Evolutionary conservation across 129 eudicot species (phyloP).

Genomic region (Flaveria ramosissima): DNA sequence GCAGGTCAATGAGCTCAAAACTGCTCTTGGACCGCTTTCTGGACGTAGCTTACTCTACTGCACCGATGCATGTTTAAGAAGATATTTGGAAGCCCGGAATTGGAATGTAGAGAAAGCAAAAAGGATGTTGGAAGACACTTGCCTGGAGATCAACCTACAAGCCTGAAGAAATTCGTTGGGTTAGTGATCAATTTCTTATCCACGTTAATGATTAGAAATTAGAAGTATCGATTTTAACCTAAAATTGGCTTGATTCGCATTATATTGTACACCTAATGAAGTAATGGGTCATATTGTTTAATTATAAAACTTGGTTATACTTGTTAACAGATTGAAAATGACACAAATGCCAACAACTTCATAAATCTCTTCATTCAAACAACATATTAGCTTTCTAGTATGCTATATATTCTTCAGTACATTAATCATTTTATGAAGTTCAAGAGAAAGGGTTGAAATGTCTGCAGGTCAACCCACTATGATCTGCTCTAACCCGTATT

Average conservation of each 20-base stretch:
- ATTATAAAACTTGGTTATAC: not conserved
- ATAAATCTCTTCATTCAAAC: not conserved
- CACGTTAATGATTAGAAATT: not conserved
- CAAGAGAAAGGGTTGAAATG: not conserved
- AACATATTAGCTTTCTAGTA: not conserved
- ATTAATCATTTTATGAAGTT: not conserved
- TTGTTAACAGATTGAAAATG: not conserved
- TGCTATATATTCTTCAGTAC: too few species aligned
- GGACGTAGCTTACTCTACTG: constrained; percentile 70
- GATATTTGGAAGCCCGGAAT: constrained; percentile 81
- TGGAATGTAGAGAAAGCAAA: constrained; percentile 85
- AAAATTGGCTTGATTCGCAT: not conserved
- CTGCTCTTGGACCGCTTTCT: constrained; percentile 68
- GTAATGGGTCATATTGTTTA: not conserved
- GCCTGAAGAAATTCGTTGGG: constrained; percentile 95
- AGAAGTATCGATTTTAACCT: not conserved
- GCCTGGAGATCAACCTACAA: constrained; percentile 76
- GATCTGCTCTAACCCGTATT: not conserved
- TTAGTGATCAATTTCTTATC: constrained; percentile 33
- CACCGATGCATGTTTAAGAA: constrained; percentile 70
- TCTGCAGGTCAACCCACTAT: not conserved
- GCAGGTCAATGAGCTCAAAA: constrained; percentile 67
- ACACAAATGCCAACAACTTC: not conserved
- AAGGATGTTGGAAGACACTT: constrained; percentile 87
- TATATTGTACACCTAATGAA: not conserved